Percentiles rank a stretch among this genome's conserved stretches.
Evolutionary conservation across 306 rosid species (phyloP).

Genomic region (Vigna mungo): DNA sequence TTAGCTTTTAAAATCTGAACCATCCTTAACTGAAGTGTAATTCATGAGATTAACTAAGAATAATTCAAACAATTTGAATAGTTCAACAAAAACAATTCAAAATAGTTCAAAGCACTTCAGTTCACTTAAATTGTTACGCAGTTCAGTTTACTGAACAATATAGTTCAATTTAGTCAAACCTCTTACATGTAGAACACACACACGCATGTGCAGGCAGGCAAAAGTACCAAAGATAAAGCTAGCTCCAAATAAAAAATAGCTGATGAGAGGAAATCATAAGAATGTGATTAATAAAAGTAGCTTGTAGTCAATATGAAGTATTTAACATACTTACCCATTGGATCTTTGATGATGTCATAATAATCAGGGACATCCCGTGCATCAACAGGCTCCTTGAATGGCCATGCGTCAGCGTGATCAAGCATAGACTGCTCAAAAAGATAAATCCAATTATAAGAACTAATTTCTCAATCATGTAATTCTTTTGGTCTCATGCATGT

Average conservation of each 20-base stretch:
- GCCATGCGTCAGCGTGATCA: slow-evolving; percentile 95
- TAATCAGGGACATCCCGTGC: slow-evolving; percentile 95
- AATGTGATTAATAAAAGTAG: neutral
- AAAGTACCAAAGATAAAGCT: neutral
- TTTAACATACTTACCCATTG: slow-evolving; percentile 66
- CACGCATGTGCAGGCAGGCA: too few relatives aligned
- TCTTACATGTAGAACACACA: too few relatives aligned
- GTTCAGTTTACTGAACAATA: too few relatives aligned
- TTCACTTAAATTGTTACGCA: too few relatives aligned
- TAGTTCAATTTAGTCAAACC: too few relatives aligned
- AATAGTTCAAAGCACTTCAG: too few relatives aligned
- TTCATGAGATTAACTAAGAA: too few relatives aligned
- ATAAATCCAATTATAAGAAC: slow-evolving; percentile 31
- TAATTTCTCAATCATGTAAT: slow-evolving; percentile 20
- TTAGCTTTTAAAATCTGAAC: too few relatives aligned
- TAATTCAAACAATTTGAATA: too few relatives aligned
- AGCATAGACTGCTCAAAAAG: slow-evolving; percentile 66
- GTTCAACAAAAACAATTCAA: too few relatives aligned
- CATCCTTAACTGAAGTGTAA: too few relatives aligned
- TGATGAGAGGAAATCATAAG: neutral
- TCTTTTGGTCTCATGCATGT: neutral
- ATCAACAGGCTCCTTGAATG: slow-evolving; percentile 97
- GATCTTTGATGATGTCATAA: slow-evolving; percentile 93
- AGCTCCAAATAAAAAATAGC: neutral
- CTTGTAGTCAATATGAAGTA: slow-evolving; percentile 21